Evolutionary conservation across 2,329 filamentous ascomycete genomes (phyloP), one percentile per base, ranked within the genome.

Genomic region (Penicillium freii): DNA sequence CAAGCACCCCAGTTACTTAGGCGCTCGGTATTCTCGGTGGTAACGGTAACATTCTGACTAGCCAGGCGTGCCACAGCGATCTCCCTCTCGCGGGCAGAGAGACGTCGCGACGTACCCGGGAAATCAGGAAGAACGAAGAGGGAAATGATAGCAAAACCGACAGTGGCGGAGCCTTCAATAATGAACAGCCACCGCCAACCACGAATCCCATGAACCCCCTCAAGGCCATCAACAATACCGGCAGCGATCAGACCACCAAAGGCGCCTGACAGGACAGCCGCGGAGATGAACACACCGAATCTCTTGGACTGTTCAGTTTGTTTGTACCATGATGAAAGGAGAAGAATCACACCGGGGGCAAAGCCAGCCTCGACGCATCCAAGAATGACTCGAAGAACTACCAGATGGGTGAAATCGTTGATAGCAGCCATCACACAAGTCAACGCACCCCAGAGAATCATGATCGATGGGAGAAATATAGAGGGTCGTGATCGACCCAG

Each of bases 281-380:
- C 82, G n/a, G 83, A 81, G 59, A 84, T 82, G 62, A 84, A 86
- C 1, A 86, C 69, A 8, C 78, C 81, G 44, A 84, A 82, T 3
- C 84, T 78, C 50, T 82, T 83, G 0, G 81, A 80, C 42, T 85
- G 78, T 62, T 87, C 84, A 13, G 79, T 78, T 48, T 78, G 81
- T 58, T 82, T 81, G 65, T 87, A 87, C 83, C 84, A 87, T 0
- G 77, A 83, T 0, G 81, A 83, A 7, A 86, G 75, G 23, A 82
- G 49, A 17, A 68, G 57, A 7, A 69, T 51, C 2, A 70, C 60
- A 33, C 66, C 66, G 0, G 66, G 67, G 2, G 65, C 63, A 38
- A 69, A 69, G 0, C 67, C 65, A 0, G 66, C 63, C 47, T 69
- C 66, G 15, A 69, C 56, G 29, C 62, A 65, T 38, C 67, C 65